These are phyloP conservation scores for Hypoxylon sp. DNA, from an alignment of 2,329 filamentous ascomycete genomes.

Conservation along the genomic window DNA sequence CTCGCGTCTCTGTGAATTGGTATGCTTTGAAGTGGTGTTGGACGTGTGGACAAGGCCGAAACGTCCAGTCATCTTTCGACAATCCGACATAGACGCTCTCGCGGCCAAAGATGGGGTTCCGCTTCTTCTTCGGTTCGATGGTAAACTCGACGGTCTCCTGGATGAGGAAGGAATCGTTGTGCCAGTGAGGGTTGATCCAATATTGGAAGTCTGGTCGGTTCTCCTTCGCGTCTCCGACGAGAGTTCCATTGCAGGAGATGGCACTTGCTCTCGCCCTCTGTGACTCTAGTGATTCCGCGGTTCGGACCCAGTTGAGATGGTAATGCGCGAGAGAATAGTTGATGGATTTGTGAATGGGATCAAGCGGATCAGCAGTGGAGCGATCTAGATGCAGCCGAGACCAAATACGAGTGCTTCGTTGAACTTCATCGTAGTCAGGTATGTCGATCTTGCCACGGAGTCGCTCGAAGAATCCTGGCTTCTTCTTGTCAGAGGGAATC, in stretches of 20 bases:
- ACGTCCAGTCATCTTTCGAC: conserved; percentile 28
- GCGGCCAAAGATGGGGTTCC: conserved; percentile 3
- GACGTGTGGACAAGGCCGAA: conserved; percentile 34
- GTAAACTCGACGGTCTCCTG: conserved; percentile 27
- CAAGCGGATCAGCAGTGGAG: conserved; percentile 35
- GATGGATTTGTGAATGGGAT: conserved; percentile 35
- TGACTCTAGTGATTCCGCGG: not conserved
- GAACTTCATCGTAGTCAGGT: conserved; percentile 10
- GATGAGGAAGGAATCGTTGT: conserved; percentile 30
- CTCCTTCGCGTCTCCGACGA: conserved; percentile 21
- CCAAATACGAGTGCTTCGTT: conserved; percentile 29
- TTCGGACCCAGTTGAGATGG: conserved; percentile 41
- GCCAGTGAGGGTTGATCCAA: conserved; percentile 29
- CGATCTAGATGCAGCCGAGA: conserved; percentile 22
- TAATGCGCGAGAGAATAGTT: conserved; percentile 40
- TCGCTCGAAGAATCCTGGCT: conserved; percentile 11
- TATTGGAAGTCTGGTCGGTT: conserved; percentile 27
- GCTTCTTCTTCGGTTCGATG: conserved; percentile 28
- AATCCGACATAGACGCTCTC: conserved; percentile 15
- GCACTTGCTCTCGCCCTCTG: conserved; percentile 13
- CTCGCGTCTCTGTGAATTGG: conserved; percentile 28
- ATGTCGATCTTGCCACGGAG: not conserved
- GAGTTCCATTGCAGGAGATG: conserved; percentile 30
- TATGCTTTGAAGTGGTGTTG: conserved; percentile 26
- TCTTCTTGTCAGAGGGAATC: conserved; percentile 30